Percentiles rank a stretch among this genome's conserved stretches.
Evolutionary conservation across 345 rosid species (phyloP).

Genomic region (Brassica incana): DNA sequence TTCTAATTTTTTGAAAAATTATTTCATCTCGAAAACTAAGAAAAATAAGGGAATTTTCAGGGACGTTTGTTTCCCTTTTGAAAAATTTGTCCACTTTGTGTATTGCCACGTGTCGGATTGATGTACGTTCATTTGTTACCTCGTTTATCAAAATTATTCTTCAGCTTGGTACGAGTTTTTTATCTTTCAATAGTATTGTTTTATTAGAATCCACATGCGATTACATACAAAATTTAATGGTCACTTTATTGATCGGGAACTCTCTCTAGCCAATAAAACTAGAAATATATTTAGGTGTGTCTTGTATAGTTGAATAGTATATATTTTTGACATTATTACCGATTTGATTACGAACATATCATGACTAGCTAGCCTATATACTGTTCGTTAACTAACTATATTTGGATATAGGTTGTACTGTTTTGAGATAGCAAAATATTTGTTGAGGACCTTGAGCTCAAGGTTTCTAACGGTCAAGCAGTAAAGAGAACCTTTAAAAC

Average conservation of each 20-base stretch:
- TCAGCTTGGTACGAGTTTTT: constrained; percentile 25
- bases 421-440: not conserved
- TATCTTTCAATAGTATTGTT: not conserved
- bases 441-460: not conserved
- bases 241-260: not conserved
- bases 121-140: not conserved
- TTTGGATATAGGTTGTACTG: not conserved
- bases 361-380: not conserved
- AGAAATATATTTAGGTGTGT: not conserved
- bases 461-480: not conserved
- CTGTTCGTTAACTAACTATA: not conserved
- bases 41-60: constrained; percentile 15
- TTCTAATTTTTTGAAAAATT: constrained; percentile 1
- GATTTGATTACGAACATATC: not conserved
- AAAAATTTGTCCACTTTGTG: constrained; percentile 14
- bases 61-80: constrained; percentile 12
- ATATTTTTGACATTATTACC: not conserved
- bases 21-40: constrained; percentile 4
- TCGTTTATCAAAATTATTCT: not conserved
- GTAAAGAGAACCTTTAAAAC: not conserved
- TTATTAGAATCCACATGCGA: not conserved
- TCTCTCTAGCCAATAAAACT: not conserved
- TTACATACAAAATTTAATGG: not conserved
- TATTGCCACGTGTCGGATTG: constrained; percentile 7
- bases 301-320: not conserved